Evolutionary conservation across 2,329 filamentous ascomycete genomes (phyloP).

Genomic region (Cladosporium colombiae): DNA sequence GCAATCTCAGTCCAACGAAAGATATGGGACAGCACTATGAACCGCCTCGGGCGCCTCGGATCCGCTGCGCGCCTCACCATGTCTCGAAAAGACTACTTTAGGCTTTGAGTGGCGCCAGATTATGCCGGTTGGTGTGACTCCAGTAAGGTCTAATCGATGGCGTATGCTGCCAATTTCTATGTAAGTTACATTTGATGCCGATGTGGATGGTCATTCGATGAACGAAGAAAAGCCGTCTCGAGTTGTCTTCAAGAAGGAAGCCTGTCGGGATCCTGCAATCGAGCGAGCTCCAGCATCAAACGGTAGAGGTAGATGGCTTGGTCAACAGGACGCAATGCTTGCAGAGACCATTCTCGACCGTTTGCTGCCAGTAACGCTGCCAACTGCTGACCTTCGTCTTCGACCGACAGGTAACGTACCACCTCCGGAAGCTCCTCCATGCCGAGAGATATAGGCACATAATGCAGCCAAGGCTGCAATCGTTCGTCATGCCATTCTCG

Average conservation of each 20-base stretch:
- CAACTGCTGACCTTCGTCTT: conserved; percentile 22
- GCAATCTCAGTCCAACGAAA: neutral
- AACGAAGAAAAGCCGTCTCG: too few species aligned
- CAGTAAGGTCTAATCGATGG: neutral
- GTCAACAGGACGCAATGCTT: conserved; percentile 22
- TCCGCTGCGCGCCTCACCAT: neutral
- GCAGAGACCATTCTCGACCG: conserved; percentile 22
- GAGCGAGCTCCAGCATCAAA: conserved; percentile 23
- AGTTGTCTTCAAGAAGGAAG: neutral
- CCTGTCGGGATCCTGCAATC: conserved; percentile 17
- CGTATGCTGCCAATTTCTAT: neutral
- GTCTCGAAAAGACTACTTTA: too few species aligned
- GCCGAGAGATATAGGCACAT: conserved; percentile 54
- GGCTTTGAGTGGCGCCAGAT: neutral
- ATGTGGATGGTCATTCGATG: neutral
- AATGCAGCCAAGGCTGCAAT: conserved; percentile 59
- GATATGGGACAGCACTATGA: neutral
- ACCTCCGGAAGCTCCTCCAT: conserved; percentile 57
- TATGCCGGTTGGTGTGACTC: neutral
- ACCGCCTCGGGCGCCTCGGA: neutral
- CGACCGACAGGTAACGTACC: conserved; percentile 47
- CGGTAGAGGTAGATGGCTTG: conserved; percentile 23
- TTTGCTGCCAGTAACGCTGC: conserved; percentile 23
- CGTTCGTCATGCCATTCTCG: conserved; percentile 62
- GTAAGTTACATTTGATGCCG: neutral